Evolutionary conservation across 116 monocot genomes (phyloP), one percentile per base, ranked within the genome.

Genomic region (Trichopus zeylanicus): DNA sequence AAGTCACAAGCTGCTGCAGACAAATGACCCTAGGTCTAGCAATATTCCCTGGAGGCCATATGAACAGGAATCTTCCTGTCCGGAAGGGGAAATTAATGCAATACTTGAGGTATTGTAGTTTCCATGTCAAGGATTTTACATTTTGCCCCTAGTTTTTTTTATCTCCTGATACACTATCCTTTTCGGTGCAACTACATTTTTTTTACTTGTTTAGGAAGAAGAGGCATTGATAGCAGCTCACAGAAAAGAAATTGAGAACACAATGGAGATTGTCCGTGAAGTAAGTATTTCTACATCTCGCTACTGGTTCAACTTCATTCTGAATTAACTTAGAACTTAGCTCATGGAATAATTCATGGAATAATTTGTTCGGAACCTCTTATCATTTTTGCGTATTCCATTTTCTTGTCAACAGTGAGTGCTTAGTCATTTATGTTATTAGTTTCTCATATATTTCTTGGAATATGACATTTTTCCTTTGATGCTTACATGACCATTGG

Each of bases 171-270:
- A 33, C 32, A 8, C 32, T 5, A 4, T 42, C 16, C 42, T 16
- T 42, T 18, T n/a, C 42, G 13, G 2, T 3, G 16, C 12, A 33
- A 33, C 32, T 33, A 8, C 31, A 54, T 22, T 55, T 26, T 34
- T 39, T 46, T 33, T 18, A 31, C 42, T 29, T 61, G 5, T 71
- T 38, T 34, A 90, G 85, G 85, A 90, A 72, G 81, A 85, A 76
- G 90, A 90, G 54, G 90, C 79, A 57, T 57, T 85, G 55, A 76
- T 85, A 56, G 70, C 79, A 48, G 81, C 89, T 71, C 89, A 89
- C 56, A 72, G 89, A 65, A 89, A 89, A 70, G 89, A 89, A 81
- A 84, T 89, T 66, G 84, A 89, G 69, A 81, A 81, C 70, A 89
- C 89, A 31, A 84, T 89, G 89, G 89, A 84, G 65, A 84, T 89